Conservation (phyloP, 352 stramenopile genomes). For the Pythium rishiriense region DNA sequence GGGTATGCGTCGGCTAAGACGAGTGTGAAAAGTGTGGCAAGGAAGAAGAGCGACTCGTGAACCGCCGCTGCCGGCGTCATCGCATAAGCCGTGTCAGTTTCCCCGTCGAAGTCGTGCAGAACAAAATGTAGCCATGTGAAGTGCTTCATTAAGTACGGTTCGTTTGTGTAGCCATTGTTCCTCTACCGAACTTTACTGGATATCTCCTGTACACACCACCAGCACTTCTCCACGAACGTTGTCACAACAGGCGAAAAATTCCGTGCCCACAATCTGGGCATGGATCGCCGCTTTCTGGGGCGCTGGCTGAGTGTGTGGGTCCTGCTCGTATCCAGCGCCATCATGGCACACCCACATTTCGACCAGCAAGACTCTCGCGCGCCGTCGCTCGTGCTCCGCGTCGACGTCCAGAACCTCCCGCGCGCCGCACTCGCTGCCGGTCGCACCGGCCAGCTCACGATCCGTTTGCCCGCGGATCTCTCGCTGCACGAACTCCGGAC, state of each 20-base stretch:
- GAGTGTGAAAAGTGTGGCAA: too few species aligned
- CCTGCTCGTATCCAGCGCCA: background rate
- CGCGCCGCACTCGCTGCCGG: background rate
- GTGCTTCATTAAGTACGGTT: too few species aligned
- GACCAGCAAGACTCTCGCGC: background rate
- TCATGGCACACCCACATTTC: background rate
- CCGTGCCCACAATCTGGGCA: too few species aligned
- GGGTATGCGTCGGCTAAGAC: conserved; percentile 1
- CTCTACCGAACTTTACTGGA: too few species aligned
- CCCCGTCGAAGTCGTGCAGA: too few species aligned
- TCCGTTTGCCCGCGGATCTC: conserved; percentile 6
- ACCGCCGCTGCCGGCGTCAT: too few species aligned
- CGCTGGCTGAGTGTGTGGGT: background rate
- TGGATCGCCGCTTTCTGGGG: background rate
- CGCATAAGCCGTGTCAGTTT: too few species aligned
- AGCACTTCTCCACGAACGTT: too few species aligned
- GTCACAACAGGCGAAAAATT: too few species aligned
- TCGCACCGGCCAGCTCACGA: conserved; percentile 9
- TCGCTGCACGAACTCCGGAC: conserved; percentile 7
- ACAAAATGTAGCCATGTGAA: conserved; percentile 15
- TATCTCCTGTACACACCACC: too few species aligned
- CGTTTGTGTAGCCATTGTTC: too few species aligned
- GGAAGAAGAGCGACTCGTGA: too few species aligned
- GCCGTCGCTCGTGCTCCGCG: conserved; percentile 10
- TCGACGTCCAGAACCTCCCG: conserved; percentile 29